phyloP scores from a whole-genome alignment of 1,139 yeast species.

The Saccharomyces hybrid region DNA sequence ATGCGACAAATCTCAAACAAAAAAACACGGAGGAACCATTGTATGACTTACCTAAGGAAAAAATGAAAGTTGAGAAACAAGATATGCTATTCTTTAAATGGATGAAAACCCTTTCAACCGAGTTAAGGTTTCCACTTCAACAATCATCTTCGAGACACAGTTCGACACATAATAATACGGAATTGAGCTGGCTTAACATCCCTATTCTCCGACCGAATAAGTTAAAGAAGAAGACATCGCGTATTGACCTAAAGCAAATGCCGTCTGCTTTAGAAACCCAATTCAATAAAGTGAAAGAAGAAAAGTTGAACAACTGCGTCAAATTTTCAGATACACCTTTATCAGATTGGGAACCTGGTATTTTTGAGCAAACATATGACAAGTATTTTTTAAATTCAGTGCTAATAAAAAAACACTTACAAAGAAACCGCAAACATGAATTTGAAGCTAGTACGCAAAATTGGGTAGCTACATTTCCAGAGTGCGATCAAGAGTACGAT shows the following conservation, averaged over 20 bases:
- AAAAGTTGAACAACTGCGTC: neutral
- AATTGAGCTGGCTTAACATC: neutral
- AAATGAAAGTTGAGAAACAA: neutral
- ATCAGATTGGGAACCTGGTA: neutral
- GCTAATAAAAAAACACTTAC: neutral
- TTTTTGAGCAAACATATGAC: neutral
- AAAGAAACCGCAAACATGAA: neutral
- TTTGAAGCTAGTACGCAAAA: neutral
- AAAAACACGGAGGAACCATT: neutral
- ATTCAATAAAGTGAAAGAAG: neutral
- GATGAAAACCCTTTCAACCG: neutral
- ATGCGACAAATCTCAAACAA: neutral
- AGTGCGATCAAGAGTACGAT: neutral
- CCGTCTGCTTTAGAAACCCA: neutral
- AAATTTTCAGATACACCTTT: neutral
- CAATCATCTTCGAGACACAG: neutral
- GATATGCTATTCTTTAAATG: neutral
- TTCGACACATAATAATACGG: neutral
- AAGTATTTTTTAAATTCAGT: neutral
- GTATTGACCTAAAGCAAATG: neutral
- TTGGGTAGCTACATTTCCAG: neutral
- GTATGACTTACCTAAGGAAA: neutral
- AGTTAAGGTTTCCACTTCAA: neutral
- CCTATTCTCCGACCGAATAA: neutral
- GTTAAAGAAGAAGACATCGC: neutral